Evolutionary conservation across 2,329 filamentous ascomycete species (phyloP).

Genomic region (Sclerotinia spermophila): DNA sequence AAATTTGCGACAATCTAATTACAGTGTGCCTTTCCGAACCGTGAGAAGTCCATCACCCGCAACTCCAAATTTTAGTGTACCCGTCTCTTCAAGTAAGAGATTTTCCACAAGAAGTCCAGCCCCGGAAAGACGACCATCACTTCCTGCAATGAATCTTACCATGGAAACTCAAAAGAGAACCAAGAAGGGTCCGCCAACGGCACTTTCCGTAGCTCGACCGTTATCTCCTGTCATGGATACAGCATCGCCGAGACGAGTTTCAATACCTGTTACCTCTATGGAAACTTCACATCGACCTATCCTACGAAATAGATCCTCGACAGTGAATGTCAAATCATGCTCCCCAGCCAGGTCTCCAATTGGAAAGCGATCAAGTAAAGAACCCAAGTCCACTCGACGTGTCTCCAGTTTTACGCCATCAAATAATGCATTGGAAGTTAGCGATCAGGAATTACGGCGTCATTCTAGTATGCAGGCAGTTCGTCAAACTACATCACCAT

Average conservation of each 20-base stretch:
- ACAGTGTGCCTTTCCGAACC: slow-evolving; percentile 20
- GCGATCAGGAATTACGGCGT: slow-evolving; percentile 24
- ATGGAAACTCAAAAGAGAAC: slow-evolving; percentile 22
- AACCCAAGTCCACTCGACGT: slow-evolving; percentile 17
- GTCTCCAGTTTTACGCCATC: slow-evolving; percentile 27
- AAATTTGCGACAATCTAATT: slow-evolving; percentile 26
- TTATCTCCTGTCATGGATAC: slow-evolving; percentile 27
- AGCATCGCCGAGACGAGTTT: slow-evolving; percentile 20
- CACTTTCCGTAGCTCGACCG: slow-evolving; percentile 22
- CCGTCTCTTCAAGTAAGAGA: slow-evolving; percentile 31
- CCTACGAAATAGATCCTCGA: slow-evolving; percentile 17
- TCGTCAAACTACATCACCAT: neutral
- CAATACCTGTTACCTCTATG: slow-evolving; percentile 19
- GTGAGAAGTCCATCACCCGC: slow-evolving; percentile 23
- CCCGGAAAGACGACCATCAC: slow-evolving; percentile 15
- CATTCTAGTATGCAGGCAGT: slow-evolving; percentile 17
- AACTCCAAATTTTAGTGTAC: slow-evolving; percentile 36
- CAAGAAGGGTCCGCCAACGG: slow-evolving; percentile 22
- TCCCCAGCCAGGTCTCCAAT: slow-evolving; percentile 13
- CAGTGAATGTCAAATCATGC: slow-evolving; percentile 21
- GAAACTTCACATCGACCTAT: slow-evolving; percentile 20
- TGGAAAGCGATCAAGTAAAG: slow-evolving; percentile 1
- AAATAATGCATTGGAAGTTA: slow-evolving; percentile 16
- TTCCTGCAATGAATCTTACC: slow-evolving; percentile 10
- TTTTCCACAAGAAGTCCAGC: slow-evolving; percentile 20